phyloP scores from a whole-genome alignment of 441 rosid genomes.

The Brassica balearica region DNA sequence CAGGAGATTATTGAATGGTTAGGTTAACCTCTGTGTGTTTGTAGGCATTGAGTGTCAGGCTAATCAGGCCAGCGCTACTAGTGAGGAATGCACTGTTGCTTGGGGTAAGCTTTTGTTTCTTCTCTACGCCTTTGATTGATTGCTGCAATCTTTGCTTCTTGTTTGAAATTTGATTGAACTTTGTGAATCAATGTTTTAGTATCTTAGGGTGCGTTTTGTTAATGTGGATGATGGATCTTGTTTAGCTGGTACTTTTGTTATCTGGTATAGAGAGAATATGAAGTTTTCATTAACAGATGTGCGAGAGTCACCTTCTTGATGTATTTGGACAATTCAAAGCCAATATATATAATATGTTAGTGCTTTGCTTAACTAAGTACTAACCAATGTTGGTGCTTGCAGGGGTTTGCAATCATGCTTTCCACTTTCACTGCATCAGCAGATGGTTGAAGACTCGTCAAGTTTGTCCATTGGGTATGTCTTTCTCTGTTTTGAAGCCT shows the following conservation, averaged over 20 bases:
- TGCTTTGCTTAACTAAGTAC: not conserved
- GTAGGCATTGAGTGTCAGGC: constrained; percentile 96
- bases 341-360: not conserved
- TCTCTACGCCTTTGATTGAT: not conserved
- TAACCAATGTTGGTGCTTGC: constrained; percentile 11
- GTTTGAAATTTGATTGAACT: not conserved
- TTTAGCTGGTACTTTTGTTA: constrained; percentile 11
- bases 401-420: constrained; percentile 98
- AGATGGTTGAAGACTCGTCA: constrained; percentile 98
- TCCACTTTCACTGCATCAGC: constrained; percentile 97
- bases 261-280: not conserved
- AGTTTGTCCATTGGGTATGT: constrained; percentile 90
- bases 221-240: constrained; percentile 6
- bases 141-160: not conserved
- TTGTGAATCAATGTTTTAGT: not conserved
- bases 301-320: no score
- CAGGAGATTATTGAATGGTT: not conserved
- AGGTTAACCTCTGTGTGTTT: constrained; percentile 13
- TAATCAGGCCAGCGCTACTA: constrained; percentile 94
- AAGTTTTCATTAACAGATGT: no score
- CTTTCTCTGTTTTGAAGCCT: constrained; percentile 8
- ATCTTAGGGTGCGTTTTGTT: constrained; percentile 2
- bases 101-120: constrained; percentile 65
- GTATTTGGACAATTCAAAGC: not conserved
- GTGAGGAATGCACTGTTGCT: constrained; percentile 99